A percentile compares a stretch with the other conserved stretches of the same genome.
phyloP scores from a whole-genome alignment of 805 yeast genomes.

The Hanseniaspora osmophila region DNA sequence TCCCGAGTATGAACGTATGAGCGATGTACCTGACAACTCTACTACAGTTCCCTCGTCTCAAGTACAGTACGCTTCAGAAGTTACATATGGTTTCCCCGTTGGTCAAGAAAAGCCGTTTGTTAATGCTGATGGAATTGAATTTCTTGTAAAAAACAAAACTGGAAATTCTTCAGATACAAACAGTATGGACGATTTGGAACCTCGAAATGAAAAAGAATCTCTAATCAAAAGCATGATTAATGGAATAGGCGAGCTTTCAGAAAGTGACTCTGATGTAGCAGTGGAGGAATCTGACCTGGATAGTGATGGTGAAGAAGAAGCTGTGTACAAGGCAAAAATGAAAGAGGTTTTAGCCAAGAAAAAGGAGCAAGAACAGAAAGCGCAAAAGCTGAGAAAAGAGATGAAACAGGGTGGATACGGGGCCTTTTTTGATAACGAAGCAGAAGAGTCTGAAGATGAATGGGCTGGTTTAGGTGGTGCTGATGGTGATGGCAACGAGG shows the following conservation, averaged over 20 bases:
- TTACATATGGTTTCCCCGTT: not conserved
- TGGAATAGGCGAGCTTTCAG: not conserved
- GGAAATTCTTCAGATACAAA: slow-evolving; percentile 7
- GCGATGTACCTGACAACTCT: too few relatives aligned
- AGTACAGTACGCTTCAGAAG: not conserved
- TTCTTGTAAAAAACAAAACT: slow-evolving; percentile 2
- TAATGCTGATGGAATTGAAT: not conserved
- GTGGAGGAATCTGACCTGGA: slow-evolving; percentile 1
- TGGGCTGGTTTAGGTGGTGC: slow-evolving; percentile 71
- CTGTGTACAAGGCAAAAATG: slow-evolving; percentile 11
- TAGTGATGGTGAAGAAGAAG: slow-evolving; percentile 11
- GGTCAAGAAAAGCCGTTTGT: not conserved
- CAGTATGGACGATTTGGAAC: too few relatives aligned
- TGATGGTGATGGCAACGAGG: slow-evolving; percentile 19
- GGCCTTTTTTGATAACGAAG: slow-evolving; percentile 62
- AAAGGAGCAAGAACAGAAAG: slow-evolving; percentile 12
- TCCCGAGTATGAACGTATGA: too few relatives aligned
- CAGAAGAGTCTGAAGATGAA: slow-evolving; percentile 82
- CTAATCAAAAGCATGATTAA: not conserved
- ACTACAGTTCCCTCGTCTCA: not conserved
- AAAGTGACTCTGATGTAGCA: not conserved
- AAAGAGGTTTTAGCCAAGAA: slow-evolving; percentile 12
- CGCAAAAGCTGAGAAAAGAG: slow-evolving; percentile 27
- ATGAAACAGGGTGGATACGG: slow-evolving; percentile 45
- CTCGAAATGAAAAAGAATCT: too few relatives aligned